Percentiles rank a stretch among this genome's conserved stretches.
Conservation (phyloP, 441 rosid genomes). For the Gossypium gossypioides region DNA sequence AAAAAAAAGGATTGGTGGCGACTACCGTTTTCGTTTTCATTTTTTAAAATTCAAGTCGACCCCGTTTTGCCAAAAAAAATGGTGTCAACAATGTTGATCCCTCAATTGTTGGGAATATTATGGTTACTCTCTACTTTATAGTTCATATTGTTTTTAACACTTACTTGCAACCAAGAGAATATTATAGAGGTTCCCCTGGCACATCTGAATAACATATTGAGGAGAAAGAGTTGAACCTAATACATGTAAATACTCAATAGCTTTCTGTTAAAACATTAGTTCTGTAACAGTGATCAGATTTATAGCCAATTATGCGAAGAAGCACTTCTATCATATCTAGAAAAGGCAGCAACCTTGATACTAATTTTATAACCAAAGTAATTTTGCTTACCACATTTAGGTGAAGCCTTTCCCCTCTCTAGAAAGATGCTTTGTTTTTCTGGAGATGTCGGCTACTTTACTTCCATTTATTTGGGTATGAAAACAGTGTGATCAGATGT, state of each 20-base stretch:
- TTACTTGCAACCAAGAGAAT: background rate
- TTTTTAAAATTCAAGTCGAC: no score
- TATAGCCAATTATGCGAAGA: background rate
- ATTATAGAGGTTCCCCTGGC: background rate
- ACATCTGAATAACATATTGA: background rate
- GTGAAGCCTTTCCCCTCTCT: background rate
- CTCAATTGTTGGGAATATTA: background rate
- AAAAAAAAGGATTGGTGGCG: no score
- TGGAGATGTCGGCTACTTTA: background rate
- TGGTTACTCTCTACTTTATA: slow-evolving; percentile 6
- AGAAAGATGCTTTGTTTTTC: background rate
- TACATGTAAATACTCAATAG: background rate
- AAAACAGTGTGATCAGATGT: background rate
- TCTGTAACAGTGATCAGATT: background rate
- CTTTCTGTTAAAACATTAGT: background rate
- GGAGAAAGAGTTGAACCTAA: background rate
- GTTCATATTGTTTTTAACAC: background rate
- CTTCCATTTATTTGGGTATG: background rate
- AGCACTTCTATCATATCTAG: background rate
- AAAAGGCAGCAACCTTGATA: background rate
- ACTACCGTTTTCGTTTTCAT: no score
- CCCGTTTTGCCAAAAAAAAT: no score
- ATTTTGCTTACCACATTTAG: background rate
- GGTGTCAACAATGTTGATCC: background rate
- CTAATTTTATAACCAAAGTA: background rate